A percentile compares a stretch with the other conserved stretches of the same genome.
These are phyloP conservation scores for Trypanosoma avium DNA, from an alignment of 208 protist species.

Conservation along the genomic window DNA sequence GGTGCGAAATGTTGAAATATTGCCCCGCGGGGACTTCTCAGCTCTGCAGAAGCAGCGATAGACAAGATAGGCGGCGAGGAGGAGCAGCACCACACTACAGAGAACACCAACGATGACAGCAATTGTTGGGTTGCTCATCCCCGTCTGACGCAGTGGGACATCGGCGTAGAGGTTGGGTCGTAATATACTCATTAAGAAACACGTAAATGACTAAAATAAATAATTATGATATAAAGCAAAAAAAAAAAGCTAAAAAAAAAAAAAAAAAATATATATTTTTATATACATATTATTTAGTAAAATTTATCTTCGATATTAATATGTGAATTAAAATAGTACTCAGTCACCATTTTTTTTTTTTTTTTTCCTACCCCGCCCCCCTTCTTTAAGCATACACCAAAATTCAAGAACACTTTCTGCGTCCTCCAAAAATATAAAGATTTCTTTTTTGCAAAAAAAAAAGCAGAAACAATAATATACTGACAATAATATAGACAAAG, in stretches of 20 bases:
- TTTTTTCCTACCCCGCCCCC: too few species aligned
- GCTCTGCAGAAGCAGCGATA: constrained; percentile 9
- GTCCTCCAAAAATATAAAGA: too few species aligned
- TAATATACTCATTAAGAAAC: neutral
- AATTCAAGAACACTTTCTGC: too few species aligned
- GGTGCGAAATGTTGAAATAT: too few species aligned
- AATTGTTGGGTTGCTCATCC: neutral
- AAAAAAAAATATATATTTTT: constrained; percentile 18
- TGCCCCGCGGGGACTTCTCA: too few species aligned
- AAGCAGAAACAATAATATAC: too few species aligned
- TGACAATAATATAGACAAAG: too few species aligned
- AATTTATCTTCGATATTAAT: too few species aligned
- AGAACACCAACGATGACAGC: neutral
- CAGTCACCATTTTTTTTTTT: constrained; percentile 1
- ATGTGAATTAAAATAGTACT: neutral
- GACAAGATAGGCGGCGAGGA: neutral
- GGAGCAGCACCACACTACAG: neutral
- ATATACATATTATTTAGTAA: too few species aligned
- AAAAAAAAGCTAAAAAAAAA: constrained; percentile 10
- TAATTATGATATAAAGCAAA: neutral
- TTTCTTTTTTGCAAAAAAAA: too few species aligned
- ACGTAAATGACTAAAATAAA: neutral
- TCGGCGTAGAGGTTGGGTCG: constrained; percentile 18
- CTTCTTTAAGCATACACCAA: too few species aligned
- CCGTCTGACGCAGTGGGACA: neutral